phyloP scores from a whole-genome alignment of 2,329 filamentous ascomycete genomes.

The Fusarium sarcochroum region DNA sequence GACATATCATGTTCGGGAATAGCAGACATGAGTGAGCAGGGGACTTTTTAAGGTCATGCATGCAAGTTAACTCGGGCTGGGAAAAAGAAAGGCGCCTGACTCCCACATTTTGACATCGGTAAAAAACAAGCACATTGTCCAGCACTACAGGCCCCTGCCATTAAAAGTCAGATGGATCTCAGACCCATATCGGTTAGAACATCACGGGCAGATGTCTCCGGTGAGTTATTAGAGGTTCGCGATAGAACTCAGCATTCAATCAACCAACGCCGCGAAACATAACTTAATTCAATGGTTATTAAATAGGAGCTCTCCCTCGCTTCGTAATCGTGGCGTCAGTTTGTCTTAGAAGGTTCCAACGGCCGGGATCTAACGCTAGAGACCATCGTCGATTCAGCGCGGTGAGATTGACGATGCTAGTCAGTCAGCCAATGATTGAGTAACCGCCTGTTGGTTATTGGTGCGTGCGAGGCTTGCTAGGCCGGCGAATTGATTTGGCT shows the following conservation, averaged over 20 bases:
- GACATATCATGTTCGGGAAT: slow-evolving; percentile 43
- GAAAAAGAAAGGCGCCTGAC: slow-evolving; percentile 20
- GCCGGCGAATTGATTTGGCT: slow-evolving; percentile 5
- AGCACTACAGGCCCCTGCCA: slow-evolving; percentile 4
- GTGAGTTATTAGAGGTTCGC: slow-evolving; percentile 1
- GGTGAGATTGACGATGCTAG: slow-evolving; percentile 11
- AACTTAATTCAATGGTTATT: not conserved
- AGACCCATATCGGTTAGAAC: slow-evolving; percentile 10
- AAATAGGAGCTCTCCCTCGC: slow-evolving; percentile 21
- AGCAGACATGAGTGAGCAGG: slow-evolving; percentile 17
- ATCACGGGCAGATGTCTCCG: slow-evolving; percentile 29
- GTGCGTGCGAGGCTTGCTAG: slow-evolving; percentile 18
- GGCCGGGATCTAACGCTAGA: slow-evolving; percentile 41
- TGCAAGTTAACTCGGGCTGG: slow-evolving; percentile 3
- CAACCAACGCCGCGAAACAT: slow-evolving; percentile 16
- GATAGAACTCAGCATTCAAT: not conserved
- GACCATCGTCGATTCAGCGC: slow-evolving; percentile 30
- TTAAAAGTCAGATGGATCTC: slow-evolving; percentile 4
- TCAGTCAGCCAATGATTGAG: slow-evolving; percentile 27
- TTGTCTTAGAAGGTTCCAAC: slow-evolving; percentile 27
- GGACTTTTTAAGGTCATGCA: slow-evolving; percentile 6
- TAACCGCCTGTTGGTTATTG: slow-evolving; percentile 26
- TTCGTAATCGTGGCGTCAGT: slow-evolving; percentile 22
- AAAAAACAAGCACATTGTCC: slow-evolving; percentile 12
- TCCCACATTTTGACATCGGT: slow-evolving; percentile 16